Evolutionary conservation across 164 flowering plant species (phyloP).

Genomic region (Annona squamosa): DNA sequence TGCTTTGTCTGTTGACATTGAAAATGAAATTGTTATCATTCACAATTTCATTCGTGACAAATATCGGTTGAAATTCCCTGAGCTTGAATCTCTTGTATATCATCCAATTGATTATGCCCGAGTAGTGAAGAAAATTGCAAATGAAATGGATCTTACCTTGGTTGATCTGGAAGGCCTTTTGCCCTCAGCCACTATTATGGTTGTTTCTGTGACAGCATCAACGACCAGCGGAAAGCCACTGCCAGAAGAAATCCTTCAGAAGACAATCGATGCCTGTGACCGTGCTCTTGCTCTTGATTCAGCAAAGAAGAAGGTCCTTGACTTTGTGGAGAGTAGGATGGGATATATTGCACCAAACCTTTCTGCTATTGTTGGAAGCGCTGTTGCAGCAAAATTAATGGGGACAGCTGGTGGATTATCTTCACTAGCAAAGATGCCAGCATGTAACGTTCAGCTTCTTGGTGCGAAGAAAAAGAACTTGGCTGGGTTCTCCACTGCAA

Average conservation of each 20-base stretch:
- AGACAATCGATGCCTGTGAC: constrained; percentile 90
- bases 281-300: constrained; percentile 84
- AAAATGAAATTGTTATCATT: constrained; percentile 79
- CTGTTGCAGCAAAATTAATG: constrained; percentile 96
- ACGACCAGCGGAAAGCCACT: constrained; percentile 92
- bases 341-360: constrained; percentile 94
- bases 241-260: constrained; percentile 68
- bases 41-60: constrained; percentile 95
- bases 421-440: constrained; percentile 90
- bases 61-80: constrained; percentile 83
- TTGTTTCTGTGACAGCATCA: constrained; percentile 91
- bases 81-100: constrained; percentile 92
- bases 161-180: constrained; percentile 93
- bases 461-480: constrained; percentile 84
- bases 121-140: constrained; percentile 91
- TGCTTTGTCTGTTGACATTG: constrained; percentile 85
- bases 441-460: constrained; percentile 96
- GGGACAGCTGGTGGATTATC: constrained; percentile 96
- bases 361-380: constrained; percentile 93
- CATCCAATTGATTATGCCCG: constrained; percentile 98
- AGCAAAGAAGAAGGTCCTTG: constrained; percentile 84
- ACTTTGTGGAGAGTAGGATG: constrained; percentile 93
- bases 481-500: constrained; percentile 91
- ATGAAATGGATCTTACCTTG: constrained; percentile 80
- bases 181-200: constrained; percentile 94